These are phyloP conservation scores for Malus hybrid DNA, from an alignment of 331 rosid species.

Conservation along the genomic window DNA sequence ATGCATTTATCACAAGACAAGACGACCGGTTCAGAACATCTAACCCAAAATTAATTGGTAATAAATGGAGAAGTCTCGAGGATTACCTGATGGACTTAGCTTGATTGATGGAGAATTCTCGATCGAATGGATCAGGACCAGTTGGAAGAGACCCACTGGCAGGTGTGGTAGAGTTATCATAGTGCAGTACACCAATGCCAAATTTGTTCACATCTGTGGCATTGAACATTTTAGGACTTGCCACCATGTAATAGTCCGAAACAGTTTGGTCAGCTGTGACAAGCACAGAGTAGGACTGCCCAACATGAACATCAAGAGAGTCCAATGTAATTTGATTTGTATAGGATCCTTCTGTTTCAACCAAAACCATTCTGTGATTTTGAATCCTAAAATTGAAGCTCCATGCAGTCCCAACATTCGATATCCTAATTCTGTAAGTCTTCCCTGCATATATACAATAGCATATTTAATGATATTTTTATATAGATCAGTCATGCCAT, in stretches of 20 bases:
- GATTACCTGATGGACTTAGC: conserved; percentile 12
- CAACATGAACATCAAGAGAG: conserved; percentile 24
- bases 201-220: not conserved
- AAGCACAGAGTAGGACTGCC: conserved; percentile 27
- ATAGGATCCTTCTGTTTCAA: conserved; percentile 30
- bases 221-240: conserved; percentile 15
- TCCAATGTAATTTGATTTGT: conserved; percentile 10
- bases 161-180: conserved; percentile 6
- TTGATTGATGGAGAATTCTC: conserved; percentile 8
- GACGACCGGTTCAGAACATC: not conserved
- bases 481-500: not conserved
- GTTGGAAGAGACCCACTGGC: conserved; percentile 16
- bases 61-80: too few relatives aligned
- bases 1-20: not conserved
- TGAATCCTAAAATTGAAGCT: conserved; percentile 25
- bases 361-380: conserved; percentile 12
- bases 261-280: conserved; percentile 18
- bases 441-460: conserved; percentile 5
- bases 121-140: conserved; percentile 22
- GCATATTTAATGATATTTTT: not conserved
- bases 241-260: conserved; percentile 26
- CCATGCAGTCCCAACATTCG: conserved; percentile 22
- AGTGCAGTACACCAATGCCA: conserved; percentile 20
- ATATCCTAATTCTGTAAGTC: conserved; percentile 23
- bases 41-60: not conserved